A percentile compares a stretch with the other conserved stretches of the same genome.
phyloP scores from a whole-genome alignment of 495 filamentous ascomycete species.

The Lichenothelia convexa region DNA sequence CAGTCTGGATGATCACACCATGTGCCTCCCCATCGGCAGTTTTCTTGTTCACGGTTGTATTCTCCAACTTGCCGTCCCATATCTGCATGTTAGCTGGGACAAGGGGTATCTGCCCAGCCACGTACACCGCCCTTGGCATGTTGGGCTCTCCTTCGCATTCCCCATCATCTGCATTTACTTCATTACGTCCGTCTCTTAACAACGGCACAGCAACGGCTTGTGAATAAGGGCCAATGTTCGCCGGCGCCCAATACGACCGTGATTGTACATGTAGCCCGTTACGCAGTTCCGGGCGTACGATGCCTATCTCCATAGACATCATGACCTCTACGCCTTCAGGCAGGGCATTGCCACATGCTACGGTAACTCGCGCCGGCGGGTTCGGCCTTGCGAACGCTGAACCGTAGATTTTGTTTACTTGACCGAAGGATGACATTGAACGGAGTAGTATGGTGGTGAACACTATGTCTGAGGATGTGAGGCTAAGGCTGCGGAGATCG shows the following conservation, averaged over 20 bases:
- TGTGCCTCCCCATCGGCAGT: background rate
- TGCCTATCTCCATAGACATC: constrained; percentile 31
- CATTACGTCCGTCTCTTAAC: constrained; percentile 15
- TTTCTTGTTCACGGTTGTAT: background rate
- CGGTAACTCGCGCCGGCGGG: constrained; percentile 67
- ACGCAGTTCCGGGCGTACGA: constrained; percentile 14
- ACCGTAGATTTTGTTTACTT: constrained; percentile 57
- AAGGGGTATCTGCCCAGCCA: constrained; percentile 87
- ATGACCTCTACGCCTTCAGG: constrained; percentile 41
- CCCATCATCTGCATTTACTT: no score
- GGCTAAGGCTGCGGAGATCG: constrained; percentile 4
- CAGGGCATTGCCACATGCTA: constrained; percentile 51
- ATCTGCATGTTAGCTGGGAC: constrained; percentile 65
- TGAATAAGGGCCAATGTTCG: constrained; percentile 94
- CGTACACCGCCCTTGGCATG: constrained; percentile 27
- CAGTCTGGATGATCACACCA: constrained; percentile 1
- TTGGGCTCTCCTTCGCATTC: background rate
- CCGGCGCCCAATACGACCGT: constrained; percentile 90
- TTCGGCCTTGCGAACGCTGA: constrained; percentile 51
- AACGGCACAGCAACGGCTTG: constrained; percentile 47
- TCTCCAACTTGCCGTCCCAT: no score
- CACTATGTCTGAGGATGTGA: constrained; percentile 39
- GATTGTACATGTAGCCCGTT: constrained; percentile 78
- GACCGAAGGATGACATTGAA: constrained; percentile 57
- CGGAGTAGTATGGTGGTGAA: constrained; percentile 62